phyloP scores from a whole-genome alignment of 2,329 filamentous ascomycete species.

The Aspergillus terreus region DNA sequence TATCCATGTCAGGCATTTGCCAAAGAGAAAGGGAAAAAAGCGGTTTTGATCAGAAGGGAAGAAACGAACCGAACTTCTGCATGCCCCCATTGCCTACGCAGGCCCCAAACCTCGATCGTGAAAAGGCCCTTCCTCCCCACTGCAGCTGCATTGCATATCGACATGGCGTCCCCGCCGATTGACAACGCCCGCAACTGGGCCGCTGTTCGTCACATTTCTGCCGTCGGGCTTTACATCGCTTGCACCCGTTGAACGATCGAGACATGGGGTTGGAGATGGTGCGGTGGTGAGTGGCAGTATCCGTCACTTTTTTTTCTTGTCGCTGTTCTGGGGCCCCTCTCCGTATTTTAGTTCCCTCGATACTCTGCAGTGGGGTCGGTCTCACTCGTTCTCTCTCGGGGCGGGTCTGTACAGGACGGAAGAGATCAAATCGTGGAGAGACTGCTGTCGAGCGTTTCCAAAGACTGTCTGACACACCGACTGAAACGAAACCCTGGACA shows the following conservation, averaged over 20 bases:
- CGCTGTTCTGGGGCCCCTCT: conserved; percentile 1
- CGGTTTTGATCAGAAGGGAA: no score
- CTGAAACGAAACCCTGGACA: not conserved
- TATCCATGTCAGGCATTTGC: not conserved
- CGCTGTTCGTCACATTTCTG: conserved; percentile 45
- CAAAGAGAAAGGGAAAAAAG: no score
- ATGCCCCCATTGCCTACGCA: conserved; percentile 33
- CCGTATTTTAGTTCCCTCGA: not conserved
- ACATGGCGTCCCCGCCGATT: conserved; percentile 34
- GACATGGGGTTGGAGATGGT: conserved; percentile 26
- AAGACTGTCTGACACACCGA: no score
- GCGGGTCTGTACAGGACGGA: not conserved
- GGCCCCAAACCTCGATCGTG: conserved; percentile 36
- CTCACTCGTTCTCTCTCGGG: not conserved
- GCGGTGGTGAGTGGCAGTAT: not conserved
- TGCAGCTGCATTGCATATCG: conserved; percentile 41
- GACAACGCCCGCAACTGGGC: conserved; percentile 40
- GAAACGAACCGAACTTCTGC: conserved; percentile 30
- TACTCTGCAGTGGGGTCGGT: not conserved
- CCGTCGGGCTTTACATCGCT: conserved; percentile 42
- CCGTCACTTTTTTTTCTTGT: conserved; percentile 5
- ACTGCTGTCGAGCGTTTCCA: not conserved
- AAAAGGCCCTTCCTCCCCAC: conserved; percentile 42
- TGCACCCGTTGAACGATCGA: conserved; percentile 43
- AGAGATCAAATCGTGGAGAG: not conserved